These are phyloP conservation scores for Talaromyces stipitatus DNA, from an alignment of 495 filamentous ascomycete species.

Conservation along the genomic window DNA sequence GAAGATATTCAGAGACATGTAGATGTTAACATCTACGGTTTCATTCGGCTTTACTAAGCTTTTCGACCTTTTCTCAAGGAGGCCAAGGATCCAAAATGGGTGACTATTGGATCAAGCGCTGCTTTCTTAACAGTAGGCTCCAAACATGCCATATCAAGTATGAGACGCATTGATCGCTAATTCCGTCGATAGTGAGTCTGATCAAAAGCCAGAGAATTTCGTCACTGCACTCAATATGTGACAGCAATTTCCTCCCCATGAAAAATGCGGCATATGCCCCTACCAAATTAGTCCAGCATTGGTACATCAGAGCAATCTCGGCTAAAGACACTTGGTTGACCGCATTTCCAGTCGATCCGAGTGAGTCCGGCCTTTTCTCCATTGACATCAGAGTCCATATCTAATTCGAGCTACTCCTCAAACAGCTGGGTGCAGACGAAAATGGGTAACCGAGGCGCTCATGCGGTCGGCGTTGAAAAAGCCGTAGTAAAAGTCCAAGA, in stretches of 20 bases:
- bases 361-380: conserved; percentile 7
- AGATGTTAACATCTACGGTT: conserved; percentile 26
- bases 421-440: conserved; percentile 40
- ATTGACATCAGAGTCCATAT: background rate
- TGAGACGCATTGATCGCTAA: background rate
- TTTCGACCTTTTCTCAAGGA: conserved; percentile 26
- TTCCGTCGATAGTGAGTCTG: background rate
- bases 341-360: conserved; percentile 24
- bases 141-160: background rate
- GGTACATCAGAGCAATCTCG: conserved; percentile 27
- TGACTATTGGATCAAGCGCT: conserved; percentile 23
- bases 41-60: conserved; percentile 28
- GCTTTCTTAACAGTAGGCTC: conserved; percentile 17
- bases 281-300: conserved; percentile 31
- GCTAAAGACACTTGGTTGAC: conserved; percentile 28
- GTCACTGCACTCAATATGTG: background rate
- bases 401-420: conserved; percentile 14
- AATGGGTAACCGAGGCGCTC: conserved; percentile 33
- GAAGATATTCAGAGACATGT: conserved; percentile 22
- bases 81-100: conserved; percentile 25
- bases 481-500: conserved; percentile 26
- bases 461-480: conserved; percentile 22
- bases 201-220: background rate
- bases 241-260: conserved; percentile 12
- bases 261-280: conserved; percentile 30